A percentile compares a stretch with the other conserved stretches of the same genome.
Evolutionary conservation across 2,329 filamentous ascomycete genomes (phyloP).

Genomic region (Fusarium citri): DNA sequence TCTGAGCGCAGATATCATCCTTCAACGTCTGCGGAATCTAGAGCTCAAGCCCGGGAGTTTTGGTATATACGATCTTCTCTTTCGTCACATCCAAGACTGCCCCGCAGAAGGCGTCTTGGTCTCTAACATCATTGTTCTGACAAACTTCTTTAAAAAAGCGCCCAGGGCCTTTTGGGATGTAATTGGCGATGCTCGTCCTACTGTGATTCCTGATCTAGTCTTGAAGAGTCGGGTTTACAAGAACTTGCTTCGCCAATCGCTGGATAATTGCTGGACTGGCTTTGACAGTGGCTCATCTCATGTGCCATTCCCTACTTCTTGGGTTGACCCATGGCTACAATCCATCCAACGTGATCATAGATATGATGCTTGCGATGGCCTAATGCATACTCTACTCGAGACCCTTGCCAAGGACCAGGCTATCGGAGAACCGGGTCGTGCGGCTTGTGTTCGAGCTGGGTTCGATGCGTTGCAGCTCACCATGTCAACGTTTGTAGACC

Average conservation of each 20-base stretch:
- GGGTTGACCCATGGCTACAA: constrained; percentile 81
- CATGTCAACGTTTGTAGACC: constrained; percentile 66
- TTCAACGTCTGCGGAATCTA: constrained; percentile 81
- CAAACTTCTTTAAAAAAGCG: constrained; percentile 77
- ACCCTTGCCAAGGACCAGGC: constrained; percentile 66
- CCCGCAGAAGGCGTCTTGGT: constrained; percentile 70
- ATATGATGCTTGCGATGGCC: constrained; percentile 81
- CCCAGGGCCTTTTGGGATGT: constrained; percentile 89
- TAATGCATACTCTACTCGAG: constrained; percentile 80
- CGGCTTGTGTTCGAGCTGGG: constrained; percentile 72
- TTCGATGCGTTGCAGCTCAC: constrained; percentile 70
- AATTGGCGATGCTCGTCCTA: constrained; percentile 82
- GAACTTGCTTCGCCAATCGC: constrained; percentile 70
- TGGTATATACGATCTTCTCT: constrained; percentile 73
- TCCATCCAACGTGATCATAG: constrained; percentile 82
- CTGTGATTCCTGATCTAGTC: constrained; percentile 84
- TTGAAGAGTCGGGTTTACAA: constrained; percentile 77
- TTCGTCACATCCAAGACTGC: constrained; percentile 64
- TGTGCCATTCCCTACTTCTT: constrained; percentile 76
- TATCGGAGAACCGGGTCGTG: constrained; percentile 68
- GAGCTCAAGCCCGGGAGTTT: constrained; percentile 71
- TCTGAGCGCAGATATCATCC: constrained; percentile 79
- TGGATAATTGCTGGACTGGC: constrained; percentile 57
- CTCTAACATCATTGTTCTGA: constrained; percentile 77
- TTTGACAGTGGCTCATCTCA: constrained; percentile 59